Evolutionary conservation across 805 yeast species (phyloP), one percentile per base, ranked within the genome.

Genomic region (Lachancea kluyveri): DNA sequence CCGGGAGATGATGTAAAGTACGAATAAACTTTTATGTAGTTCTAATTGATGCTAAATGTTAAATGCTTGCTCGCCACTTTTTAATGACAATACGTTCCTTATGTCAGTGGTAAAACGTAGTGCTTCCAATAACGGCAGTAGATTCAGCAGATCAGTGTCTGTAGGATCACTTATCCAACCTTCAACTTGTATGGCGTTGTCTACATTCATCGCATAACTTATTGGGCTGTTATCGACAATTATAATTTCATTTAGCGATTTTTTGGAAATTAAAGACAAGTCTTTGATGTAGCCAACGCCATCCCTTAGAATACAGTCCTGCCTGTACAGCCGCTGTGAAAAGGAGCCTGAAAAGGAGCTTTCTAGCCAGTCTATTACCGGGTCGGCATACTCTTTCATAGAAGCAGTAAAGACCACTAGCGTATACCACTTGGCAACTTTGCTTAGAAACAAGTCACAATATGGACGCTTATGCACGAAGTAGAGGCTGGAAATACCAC

Each of bases 111-210:
- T 77, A 41, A 75, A 72, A 36, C 95, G 68, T 48, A 92, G 59
- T 8, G 59, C 49, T 35, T 54, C 52, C 17, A 55, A 60, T 50
- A 92, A 61, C 2, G 98, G 97, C 25, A 92, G 57, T 31, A 92
- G 60, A 46, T 86, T 78, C 57, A 92, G 63, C 37, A 92, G 62
- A 48, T 86, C 95, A 14, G 78, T 65, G 52, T 92, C 98, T 21
- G 79, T 73, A n/a, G 94, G 95, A 58, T 92, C 98, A 51, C 83
- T 85, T 41, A 92, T 86, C 98, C 98, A 92, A 27, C 98, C 97
- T 59, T 88, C 96, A 5, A 92, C 86, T 62, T 81, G 77, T 14
- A 92, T 79, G 2, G 95, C 98, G 50, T 92, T 92, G 43, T 79
- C 79, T 37, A 77, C 84, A 55, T 90, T 88, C 54, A 74, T 61